phyloP scores from a whole-genome alignment of 345 rosid genomes.

The Kandelia obovata region DNA sequence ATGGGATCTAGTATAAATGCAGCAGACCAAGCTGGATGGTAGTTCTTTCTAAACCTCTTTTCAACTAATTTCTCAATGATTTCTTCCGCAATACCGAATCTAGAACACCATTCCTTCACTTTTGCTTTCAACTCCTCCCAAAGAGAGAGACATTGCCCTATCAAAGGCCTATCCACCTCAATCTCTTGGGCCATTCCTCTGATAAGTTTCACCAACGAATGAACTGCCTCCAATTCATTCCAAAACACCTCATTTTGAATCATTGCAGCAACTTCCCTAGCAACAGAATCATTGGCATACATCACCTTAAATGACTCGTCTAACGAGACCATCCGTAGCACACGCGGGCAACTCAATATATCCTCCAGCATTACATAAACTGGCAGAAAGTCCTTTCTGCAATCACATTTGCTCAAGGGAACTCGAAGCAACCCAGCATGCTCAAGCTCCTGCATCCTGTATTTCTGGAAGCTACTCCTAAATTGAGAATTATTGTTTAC shows the following conservation, averaged over 20 bases:
- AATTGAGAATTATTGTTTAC: slow-evolving; percentile 40
- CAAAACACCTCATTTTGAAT: slow-evolving; percentile 47
- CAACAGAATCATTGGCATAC: slow-evolving; percentile 39
- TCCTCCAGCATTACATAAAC: slow-evolving; percentile 47
- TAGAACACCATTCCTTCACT: slow-evolving; percentile 52
- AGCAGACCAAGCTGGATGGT: slow-evolving; percentile 61
- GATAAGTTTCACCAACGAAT: slow-evolving; percentile 45
- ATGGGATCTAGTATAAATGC: slow-evolving; percentile 59
- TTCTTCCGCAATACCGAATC: slow-evolving; percentile 38
- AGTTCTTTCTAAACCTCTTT: slow-evolving; percentile 50
- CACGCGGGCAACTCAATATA: slow-evolving; percentile 38
- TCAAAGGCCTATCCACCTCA: slow-evolving; percentile 44
- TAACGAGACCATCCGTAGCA: slow-evolving; percentile 39
- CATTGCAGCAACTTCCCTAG: slow-evolving; percentile 38
- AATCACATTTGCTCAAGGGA: slow-evolving; percentile 37
- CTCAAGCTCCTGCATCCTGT: slow-evolving; percentile 41
- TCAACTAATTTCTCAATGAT: slow-evolving; percentile 47
- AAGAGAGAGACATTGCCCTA: slow-evolving; percentile 55
- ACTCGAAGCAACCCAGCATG: slow-evolving; percentile 38
- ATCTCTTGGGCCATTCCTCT: slow-evolving; percentile 47
- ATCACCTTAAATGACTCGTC: slow-evolving; percentile 42
- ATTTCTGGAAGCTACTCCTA: slow-evolving; percentile 45
- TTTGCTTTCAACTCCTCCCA: slow-evolving; percentile 52
- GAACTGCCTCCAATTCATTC: slow-evolving; percentile 51
- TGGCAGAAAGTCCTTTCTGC: slow-evolving; percentile 28